Percentiles rank a stretch among this genome's conserved stretches.
Evolutionary conservation across 805 yeast species (phyloP).

Genomic region (Pichia insulana): DNA sequence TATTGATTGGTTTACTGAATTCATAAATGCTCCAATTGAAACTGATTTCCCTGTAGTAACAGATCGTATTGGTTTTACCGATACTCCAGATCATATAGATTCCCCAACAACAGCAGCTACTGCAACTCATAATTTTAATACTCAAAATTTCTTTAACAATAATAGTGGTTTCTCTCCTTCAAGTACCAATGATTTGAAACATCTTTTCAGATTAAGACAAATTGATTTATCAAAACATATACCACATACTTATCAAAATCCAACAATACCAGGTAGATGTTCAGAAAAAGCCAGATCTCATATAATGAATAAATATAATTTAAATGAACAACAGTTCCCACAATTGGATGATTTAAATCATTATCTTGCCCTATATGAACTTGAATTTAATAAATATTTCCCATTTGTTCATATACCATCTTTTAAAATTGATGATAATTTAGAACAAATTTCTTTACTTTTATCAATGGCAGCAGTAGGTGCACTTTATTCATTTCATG

Average conservation of each 20-base stretch:
- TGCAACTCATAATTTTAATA: constrained; percentile 7
- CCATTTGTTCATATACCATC: constrained; percentile 76
- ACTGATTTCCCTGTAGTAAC: constrained; percentile 43
- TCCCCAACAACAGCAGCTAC: constrained; percentile 25
- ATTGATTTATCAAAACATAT: constrained; percentile 51
- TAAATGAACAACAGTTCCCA: constrained; percentile 59
- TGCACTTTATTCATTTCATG: constrained; percentile 76
- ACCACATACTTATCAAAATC: constrained; percentile 23
- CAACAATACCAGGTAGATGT: constrained; percentile 30
- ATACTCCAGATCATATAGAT: constrained; percentile 27
- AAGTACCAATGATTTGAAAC: constrained; percentile 41
- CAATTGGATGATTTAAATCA: constrained; percentile 66
- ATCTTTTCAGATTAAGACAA: constrained; percentile 57
- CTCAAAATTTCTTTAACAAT: constrained; percentile 1
- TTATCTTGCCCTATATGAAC: constrained; percentile 64
- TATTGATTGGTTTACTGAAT: constrained; percentile 63
- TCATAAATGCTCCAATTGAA: constrained; percentile 59
- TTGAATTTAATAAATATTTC: constrained; percentile 72
- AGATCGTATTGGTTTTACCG: constrained; percentile 53
- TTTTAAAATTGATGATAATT: constrained; percentile 37
- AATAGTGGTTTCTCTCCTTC: constrained; percentile 8
- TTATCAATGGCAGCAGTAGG: constrained; percentile 84
- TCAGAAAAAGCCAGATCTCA: constrained; percentile 43
- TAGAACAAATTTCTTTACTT: constrained; percentile 54
- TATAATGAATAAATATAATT: constrained; percentile 45